Evolutionary conservation across 2,329 filamentous ascomycete genomes (phyloP).

Genomic region (Fusarium solani-melongenae): DNA sequence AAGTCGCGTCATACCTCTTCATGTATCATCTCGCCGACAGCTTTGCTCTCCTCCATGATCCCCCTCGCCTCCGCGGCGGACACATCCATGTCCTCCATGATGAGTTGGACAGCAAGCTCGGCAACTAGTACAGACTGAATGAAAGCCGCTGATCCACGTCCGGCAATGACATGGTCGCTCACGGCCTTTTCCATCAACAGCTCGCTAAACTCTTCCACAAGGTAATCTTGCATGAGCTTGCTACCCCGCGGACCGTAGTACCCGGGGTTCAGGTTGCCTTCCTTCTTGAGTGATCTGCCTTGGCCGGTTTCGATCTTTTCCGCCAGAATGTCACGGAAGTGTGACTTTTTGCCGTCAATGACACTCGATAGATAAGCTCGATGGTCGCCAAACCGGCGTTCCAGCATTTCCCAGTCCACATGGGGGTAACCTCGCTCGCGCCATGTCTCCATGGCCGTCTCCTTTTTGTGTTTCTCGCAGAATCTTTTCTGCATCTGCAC

Average conservation of each 20-base stretch:
- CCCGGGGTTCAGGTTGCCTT: slow-evolving; percentile 73
- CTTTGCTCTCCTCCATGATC: slow-evolving; percentile 74
- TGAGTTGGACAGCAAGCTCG: slow-evolving; percentile 68
- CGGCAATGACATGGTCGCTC: slow-evolving; percentile 73
- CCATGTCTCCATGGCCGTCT: slow-evolving; percentile 62
- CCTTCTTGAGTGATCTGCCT: slow-evolving; percentile 68
- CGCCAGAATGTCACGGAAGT: slow-evolving; percentile 69
- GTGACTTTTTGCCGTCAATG: slow-evolving; percentile 68
- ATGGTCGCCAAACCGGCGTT: slow-evolving; percentile 67
- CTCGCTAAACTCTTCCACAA: slow-evolving; percentile 69
- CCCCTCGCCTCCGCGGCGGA: slow-evolving; percentile 56
- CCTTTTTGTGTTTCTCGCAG: slow-evolving; percentile 71
- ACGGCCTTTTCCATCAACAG: slow-evolving; percentile 71
- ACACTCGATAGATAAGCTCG: slow-evolving; percentile 67
- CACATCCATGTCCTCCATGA: slow-evolving; percentile 67
- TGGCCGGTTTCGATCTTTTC: slow-evolving; percentile 66
- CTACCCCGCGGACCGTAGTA: slow-evolving; percentile 86
- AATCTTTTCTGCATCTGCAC: slow-evolving; percentile 71
- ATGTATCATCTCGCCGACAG: slow-evolving; percentile 75
- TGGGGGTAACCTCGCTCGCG: slow-evolving; percentile 70
- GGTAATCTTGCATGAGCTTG: slow-evolving; percentile 75
- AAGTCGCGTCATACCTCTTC: slow-evolving; percentile 58
- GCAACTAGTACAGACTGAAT: slow-evolving; percentile 82
- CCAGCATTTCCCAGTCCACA: slow-evolving; percentile 75
- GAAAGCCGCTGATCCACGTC: slow-evolving; percentile 74